These are phyloP conservation scores for Apiospora malaysiana DNA, from an alignment of 2,329 filamentous ascomycete species.

Conservation along the genomic window DNA sequence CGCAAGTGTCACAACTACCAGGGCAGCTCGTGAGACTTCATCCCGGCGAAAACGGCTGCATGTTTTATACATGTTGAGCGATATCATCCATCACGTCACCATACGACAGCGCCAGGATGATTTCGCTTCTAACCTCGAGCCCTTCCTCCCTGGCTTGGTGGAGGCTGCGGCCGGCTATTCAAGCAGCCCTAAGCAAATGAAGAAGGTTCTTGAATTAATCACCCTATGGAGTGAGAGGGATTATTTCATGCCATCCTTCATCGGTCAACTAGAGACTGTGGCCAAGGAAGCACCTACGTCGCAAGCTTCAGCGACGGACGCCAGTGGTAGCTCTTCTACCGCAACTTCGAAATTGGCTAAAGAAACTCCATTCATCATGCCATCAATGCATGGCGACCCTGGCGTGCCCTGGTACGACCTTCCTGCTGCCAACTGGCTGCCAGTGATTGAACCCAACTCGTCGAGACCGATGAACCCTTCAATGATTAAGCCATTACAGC, in stretches of 20 bases:
- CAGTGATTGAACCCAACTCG: constrained; percentile 78
- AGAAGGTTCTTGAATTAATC: constrained; percentile 69
- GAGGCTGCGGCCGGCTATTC: constrained; percentile 61
- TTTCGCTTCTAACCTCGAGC: constrained; percentile 63
- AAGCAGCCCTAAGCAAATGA: constrained; percentile 68
- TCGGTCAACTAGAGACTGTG: constrained; percentile 64
- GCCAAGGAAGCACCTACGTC: constrained; percentile 49
- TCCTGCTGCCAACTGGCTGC: constrained; percentile 81
- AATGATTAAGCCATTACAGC: constrained; percentile 73
- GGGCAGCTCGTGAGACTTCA: constrained; percentile 54
- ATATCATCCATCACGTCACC: constrained; percentile 74
- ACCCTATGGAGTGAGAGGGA: constrained; percentile 71
- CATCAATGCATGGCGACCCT: constrained; percentile 77
- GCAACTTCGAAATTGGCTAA: constrained; percentile 50
- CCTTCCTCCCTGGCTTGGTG: constrained; percentile 67
- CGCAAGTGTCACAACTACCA: constrained; percentile 38
- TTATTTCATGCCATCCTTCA: constrained; percentile 63
- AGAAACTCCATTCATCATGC: constrained; percentile 72
- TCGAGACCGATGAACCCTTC: constrained; percentile 74
- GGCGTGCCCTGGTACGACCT: constrained; percentile 80
- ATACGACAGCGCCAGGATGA: constrained; percentile 53
- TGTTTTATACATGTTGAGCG: constrained; percentile 79
- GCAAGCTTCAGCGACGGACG: constrained; percentile 27
- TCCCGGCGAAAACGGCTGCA: constrained; percentile 74
- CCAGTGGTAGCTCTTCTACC: constrained; percentile 34